Base-by-base conservation (phyloP, 352 stramenopile species). In the Pythium biforme region DNA sequence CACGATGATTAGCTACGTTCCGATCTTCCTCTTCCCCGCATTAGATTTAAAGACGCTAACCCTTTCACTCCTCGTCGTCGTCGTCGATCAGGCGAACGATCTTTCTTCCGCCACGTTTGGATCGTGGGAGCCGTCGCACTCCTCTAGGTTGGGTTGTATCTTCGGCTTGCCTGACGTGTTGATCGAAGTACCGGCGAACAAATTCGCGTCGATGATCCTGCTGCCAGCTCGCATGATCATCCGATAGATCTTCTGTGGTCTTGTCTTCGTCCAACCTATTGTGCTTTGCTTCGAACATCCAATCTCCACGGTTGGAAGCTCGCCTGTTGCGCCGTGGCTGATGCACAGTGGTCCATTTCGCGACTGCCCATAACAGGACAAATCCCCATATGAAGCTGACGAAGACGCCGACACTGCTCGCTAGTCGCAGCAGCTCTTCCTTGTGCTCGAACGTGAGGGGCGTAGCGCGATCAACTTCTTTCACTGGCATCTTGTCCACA, bases 281-380 rank as follows among this genome's bases (percentile, higher is more conserved):
- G n/a, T n/a, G 9, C 27, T 49, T 29, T 6, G 20, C 14, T 1
- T 58, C 52, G 11, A 22, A 39, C 23, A 48, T n/a, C 23, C 22
- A 29, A 15, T 27, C n/a, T 15, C n/a, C 10, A 8, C 27, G 19
- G 37, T 27, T 22, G n/a, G 15, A 12, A 31, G 23, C 23, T 15
- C 33, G 22, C 11, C 22, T 5, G 31, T 26, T 43, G 11, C 40
- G 23, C 19, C 31, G 61, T 23, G 56, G 56, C 17, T 59, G 5
- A n/a, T 61, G 51, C 1, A n/a, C 19, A 0, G 45, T 58, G 1
- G 27, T 19, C 61, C 61, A 68, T 33, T 40, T 56, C 33, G 61
- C 61, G 5, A 68, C 51, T 4, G 53, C 53, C 61, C 61, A 68
- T 10, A 68, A 19, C 34, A 68, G 22, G 17, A 63, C 41, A 9